Conservation (phyloP, 1,139 yeast species). For the Lodderomyces orthopsilosis region DNA sequence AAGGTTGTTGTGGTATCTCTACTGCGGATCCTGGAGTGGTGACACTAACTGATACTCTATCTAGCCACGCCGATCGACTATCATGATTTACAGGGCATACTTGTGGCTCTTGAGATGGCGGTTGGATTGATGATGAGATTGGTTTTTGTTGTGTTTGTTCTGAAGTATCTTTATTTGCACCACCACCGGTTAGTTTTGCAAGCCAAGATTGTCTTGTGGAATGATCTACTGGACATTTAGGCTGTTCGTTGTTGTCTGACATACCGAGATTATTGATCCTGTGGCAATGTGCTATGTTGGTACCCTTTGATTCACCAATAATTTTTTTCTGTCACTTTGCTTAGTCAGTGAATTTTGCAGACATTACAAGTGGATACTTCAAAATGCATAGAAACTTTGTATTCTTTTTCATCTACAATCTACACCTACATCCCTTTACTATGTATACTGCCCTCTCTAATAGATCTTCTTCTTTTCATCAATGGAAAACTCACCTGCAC, state of each 20-base stretch:
- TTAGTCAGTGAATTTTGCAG: background rate
- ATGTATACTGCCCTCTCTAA: slow-evolving; percentile 32
- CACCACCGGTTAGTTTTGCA: slow-evolving; percentile 30
- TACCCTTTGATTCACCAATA: background rate
- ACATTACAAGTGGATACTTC: background rate
- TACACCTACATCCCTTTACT: background rate
- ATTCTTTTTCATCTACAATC: background rate
- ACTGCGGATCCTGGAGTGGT: slow-evolving; percentile 39
- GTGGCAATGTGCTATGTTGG: too few relatives aligned
- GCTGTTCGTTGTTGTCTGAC: slow-evolving; percentile 14
- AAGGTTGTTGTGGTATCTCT: slow-evolving; percentile 14
- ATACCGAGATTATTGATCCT: too few relatives aligned
- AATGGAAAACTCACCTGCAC: slow-evolving; percentile 91
- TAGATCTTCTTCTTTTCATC: slow-evolving; percentile 97
- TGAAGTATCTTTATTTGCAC: background rate
- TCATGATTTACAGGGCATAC: slow-evolving; percentile 69
- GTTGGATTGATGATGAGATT: slow-evolving; percentile 1
- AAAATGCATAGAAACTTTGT: background rate
- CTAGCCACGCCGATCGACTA: slow-evolving; percentile 58
- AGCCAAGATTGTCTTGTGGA: slow-evolving; percentile 52
- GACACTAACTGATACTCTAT: slow-evolving; percentile 34
- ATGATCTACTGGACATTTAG: slow-evolving; percentile 29
- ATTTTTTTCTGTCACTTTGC: background rate
- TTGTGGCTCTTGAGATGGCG: slow-evolving; percentile 23
- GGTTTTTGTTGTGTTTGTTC: background rate